These are phyloP conservation scores for Suhomyces bokatorum DNA, from an alignment of 1,139 yeast genomes.

Conservation along the genomic window DNA sequence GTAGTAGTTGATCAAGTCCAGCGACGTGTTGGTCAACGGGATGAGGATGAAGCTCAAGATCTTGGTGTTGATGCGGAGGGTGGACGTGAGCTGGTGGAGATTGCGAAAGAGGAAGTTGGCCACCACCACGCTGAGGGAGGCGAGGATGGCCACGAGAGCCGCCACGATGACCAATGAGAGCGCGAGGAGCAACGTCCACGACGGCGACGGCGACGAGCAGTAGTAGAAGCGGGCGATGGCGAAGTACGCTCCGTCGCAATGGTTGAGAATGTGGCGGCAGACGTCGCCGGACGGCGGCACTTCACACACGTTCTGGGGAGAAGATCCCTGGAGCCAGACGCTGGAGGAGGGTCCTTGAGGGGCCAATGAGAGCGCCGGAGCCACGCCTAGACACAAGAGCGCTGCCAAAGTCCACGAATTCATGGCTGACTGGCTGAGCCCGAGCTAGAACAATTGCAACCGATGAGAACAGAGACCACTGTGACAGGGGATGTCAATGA, in stretches of 20 bases:
- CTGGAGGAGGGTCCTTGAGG: not conserved
- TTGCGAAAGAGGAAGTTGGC: constrained; percentile 38
- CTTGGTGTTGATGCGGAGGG: constrained; percentile 31
- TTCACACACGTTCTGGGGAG: constrained; percentile 5
- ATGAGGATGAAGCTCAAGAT: constrained; percentile 38
- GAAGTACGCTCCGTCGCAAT: constrained; percentile 31
- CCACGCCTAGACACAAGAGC: not conserved
- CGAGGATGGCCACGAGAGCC: constrained; percentile 21
- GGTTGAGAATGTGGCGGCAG: constrained; percentile 24
- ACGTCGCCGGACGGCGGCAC: constrained; percentile 8
- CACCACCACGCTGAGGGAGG: constrained; percentile 36
- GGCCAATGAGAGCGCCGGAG: not conserved
- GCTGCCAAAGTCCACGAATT: not conserved
- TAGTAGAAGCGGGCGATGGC: constrained; percentile 28
- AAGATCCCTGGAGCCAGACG: not conserved
- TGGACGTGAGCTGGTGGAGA: constrained; percentile 30
- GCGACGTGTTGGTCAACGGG: constrained; percentile 43
- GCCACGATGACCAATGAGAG: constrained; percentile 21
- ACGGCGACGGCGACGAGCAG: constrained; percentile 24
- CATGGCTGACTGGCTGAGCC: too few species aligned
- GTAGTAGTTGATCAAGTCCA: constrained; percentile 42
- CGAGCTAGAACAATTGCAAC: too few species aligned
- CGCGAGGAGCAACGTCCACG: constrained; percentile 10
- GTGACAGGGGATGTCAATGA: too few species aligned
- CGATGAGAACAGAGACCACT: not conserved